Conservation (phyloP, 1,284 basidiomycete genomes). For the Heimioporus punctisporus region DNA sequence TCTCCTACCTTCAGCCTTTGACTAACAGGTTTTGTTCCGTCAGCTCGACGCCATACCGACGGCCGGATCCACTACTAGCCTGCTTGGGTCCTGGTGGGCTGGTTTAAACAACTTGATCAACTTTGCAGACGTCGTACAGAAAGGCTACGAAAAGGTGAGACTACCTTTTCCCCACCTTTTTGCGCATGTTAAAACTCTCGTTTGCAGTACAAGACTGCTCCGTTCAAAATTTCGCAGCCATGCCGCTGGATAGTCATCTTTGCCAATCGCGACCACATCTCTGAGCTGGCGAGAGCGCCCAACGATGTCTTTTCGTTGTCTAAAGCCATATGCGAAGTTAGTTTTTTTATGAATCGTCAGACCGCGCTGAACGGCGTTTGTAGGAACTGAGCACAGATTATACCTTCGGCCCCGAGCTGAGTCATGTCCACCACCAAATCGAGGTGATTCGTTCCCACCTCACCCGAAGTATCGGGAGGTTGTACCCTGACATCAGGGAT, state of each 20-base stretch:
- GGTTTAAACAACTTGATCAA: constrained; percentile 8
- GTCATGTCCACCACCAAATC: constrained; percentile 27
- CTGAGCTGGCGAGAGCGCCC: constrained; percentile 42
- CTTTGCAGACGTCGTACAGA: constrained; percentile 10
- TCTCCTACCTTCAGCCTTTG: no score
- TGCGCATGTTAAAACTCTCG: no score
- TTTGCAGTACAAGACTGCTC: constrained; percentile 33
- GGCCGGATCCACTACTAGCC: constrained; percentile 16
- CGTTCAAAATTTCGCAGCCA: constrained; percentile 44
- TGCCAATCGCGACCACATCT: constrained; percentile 35
- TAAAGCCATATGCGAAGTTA: constrained; percentile 36
- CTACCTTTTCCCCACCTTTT: not conserved
- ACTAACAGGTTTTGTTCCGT: no score
- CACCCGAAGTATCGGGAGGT: constrained; percentile 27
- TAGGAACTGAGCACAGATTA: constrained; percentile 26
- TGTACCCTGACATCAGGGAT: constrained; percentile 33
- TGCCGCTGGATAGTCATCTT: constrained; percentile 45
- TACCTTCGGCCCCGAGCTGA: constrained; percentile 29
- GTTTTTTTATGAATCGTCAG: not conserved
- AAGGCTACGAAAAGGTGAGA: constrained; percentile 24
- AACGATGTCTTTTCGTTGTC: constrained; percentile 41
- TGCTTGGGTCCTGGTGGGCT: constrained; percentile 18
- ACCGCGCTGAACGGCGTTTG: not conserved
- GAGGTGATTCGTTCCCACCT: constrained; percentile 29
- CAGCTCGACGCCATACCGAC: constrained; percentile 25